Evolutionary conservation across 345 rosid species (phyloP).

Genomic region (Kernera saxatilis): DNA sequence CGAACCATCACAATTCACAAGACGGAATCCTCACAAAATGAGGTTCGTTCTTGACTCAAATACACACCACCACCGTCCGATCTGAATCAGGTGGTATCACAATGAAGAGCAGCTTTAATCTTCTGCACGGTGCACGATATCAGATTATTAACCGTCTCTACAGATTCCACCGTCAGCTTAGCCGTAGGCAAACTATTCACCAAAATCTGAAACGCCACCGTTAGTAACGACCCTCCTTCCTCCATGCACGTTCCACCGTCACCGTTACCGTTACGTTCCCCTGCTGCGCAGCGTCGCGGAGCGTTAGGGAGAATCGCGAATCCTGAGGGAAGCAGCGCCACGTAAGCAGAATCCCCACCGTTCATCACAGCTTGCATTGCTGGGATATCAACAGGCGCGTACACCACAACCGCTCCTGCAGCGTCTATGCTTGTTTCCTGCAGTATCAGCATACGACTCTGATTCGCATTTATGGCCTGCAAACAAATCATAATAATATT

Average conservation of each 20-base stretch:
- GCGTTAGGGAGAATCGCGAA: constrained; percentile 79
- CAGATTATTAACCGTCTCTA: constrained; percentile 90
- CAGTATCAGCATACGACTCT: constrained; percentile 89
- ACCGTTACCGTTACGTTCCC: constrained; percentile 25
- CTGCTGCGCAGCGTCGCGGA: constrained; percentile 1
- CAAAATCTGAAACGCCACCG: constrained; percentile 92
- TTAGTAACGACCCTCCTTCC: constrained; percentile 77
- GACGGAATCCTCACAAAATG: background rate
- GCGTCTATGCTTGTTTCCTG: constrained; percentile 97
- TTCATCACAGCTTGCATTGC: constrained; percentile 97
- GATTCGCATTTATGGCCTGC: constrained; percentile 87
- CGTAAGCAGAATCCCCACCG: constrained; percentile 95
- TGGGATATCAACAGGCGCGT: constrained; percentile 96
- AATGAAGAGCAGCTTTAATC: constrained; percentile 82
- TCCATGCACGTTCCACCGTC: constrained; percentile 31
- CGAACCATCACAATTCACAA: constrained; percentile 32
- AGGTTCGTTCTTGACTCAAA: constrained; percentile 41
- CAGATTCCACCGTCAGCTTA: constrained; percentile 92
- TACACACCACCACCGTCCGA: background rate
- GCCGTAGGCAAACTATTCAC: constrained; percentile 94
- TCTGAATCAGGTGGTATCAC: constrained; percentile 44
- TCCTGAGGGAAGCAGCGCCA: constrained; percentile 89
- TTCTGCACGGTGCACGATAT: constrained; percentile 91
- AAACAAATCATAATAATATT: background rate
- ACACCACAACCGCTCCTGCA: constrained; percentile 89